phyloP scores from a whole-genome alignment of 805 yeast genomes.

The Wickerhamiella occidentalis region DNA sequence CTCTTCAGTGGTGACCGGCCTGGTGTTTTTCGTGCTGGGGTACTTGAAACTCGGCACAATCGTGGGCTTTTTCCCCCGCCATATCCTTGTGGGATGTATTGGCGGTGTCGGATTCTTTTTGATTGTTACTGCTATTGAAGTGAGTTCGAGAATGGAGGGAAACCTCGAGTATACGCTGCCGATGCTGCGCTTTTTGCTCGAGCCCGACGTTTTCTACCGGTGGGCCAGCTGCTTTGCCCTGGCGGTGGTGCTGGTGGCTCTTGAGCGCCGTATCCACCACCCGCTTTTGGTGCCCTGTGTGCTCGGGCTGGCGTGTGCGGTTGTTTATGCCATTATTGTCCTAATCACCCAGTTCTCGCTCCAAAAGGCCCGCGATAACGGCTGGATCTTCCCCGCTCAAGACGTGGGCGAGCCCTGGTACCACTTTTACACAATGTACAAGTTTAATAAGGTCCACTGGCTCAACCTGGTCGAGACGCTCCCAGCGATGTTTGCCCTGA shows the following conservation, averaged over 20 bases:
- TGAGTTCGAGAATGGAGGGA: conserved; percentile 69
- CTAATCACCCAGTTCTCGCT: conserved; percentile 56
- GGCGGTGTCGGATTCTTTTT: conserved; percentile 97
- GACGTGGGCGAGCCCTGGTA: conserved; percentile 73
- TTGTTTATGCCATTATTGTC: conserved; percentile 58
- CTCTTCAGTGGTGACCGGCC: conserved; percentile 76
- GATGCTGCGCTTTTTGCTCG: conserved; percentile 34
- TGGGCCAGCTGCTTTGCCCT: conserved; percentile 63
- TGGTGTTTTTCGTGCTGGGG: conserved; percentile 66
- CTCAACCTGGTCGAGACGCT: conserved; percentile 48
- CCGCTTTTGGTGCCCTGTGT: conserved; percentile 71
- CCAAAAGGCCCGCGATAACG: conserved; percentile 48
- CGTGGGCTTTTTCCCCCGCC: conserved; percentile 93
- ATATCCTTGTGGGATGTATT: conserved; percentile 89
- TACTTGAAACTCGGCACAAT: conserved; percentile 68
- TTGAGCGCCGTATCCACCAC: conserved; percentile 50
- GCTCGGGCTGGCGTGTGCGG: conserved; percentile 55
- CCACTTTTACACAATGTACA: conserved; percentile 61
- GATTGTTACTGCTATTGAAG: conserved; percentile 82
- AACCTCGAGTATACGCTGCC: conserved; percentile 51
- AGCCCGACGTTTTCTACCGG: conserved; percentile 41
- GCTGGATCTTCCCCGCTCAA: conserved; percentile 75
- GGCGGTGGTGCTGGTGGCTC: conserved; percentile 45
- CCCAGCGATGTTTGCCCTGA: conserved; percentile 91
- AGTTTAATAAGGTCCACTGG: conserved; percentile 68